phyloP scores from a whole-genome alignment of 2,329 filamentous ascomycete species.

The Chaetomium olivaceum region DNA sequence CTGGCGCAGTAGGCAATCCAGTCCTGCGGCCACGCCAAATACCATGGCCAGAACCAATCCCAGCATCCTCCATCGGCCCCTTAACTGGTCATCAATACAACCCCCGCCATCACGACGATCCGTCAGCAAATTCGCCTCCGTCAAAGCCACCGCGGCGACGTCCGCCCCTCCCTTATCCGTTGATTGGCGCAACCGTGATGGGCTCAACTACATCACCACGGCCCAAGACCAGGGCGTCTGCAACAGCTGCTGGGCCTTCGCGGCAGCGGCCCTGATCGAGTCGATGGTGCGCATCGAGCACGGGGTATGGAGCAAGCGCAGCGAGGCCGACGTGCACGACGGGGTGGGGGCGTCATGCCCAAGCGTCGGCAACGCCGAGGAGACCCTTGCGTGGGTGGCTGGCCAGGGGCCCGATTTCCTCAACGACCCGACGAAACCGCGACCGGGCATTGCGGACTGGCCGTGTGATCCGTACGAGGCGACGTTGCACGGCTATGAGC shows the following conservation, averaged over 20 bases:
- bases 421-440: neutral
- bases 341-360: slow-evolving; percentile 27
- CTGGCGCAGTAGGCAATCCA: slow-evolving; percentile 1
- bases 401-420: slow-evolving; percentile 19
- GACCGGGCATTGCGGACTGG: slow-evolving; percentile 28
- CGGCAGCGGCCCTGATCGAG: slow-evolving; percentile 28
- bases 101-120: neutral
- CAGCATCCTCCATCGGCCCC: slow-evolving; percentile 17
- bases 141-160: neutral
- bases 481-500: slow-evolving; percentile 16
- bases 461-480: slow-evolving; percentile 29
- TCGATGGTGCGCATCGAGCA: slow-evolving; percentile 30
- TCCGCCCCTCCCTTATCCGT: slow-evolving; percentile 8
- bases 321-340: slow-evolving; percentile 31
- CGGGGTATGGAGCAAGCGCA: slow-evolving; percentile 29
- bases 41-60: slow-evolving; percentile 23
- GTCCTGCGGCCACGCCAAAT: slow-evolving; percentile 4
- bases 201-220: slow-evolving; percentile 28
- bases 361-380: slow-evolving; percentile 28
- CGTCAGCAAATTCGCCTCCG: neutral
- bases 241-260: slow-evolving; percentile 32
- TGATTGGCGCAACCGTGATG: slow-evolving; percentile 28
- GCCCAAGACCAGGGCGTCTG: slow-evolving; percentile 28
- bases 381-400: slow-evolving; percentile 26
- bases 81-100: slow-evolving; percentile 21